Evolutionary conservation across 2,329 filamentous ascomycete species (phyloP), one percentile per base, ranked within the genome.

Genomic region (Ceratocystis colombiana): DNA sequence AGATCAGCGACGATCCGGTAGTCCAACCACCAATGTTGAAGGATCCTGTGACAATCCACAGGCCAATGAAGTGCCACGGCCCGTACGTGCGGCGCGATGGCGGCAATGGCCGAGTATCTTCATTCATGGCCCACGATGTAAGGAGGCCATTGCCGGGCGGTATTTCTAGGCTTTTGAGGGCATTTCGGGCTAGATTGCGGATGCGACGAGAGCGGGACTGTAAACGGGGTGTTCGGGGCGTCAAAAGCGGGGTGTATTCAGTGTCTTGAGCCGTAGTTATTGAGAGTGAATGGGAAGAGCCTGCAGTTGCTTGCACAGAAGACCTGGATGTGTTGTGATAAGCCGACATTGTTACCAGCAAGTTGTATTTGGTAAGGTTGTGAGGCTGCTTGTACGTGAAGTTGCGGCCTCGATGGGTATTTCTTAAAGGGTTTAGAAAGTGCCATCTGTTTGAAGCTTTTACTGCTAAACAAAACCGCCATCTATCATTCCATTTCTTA

Each of bases 1-100:
- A 72, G 74, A 77, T 78, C 63, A 78, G 75, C 48, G 73, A 71
- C 44, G 71, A 75, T 1, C 73, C 73, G 0, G 72, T 74, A 3
- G 72, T 72, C 73, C 73, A 74, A 22, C 73, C 73, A 37, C 73
- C 73, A 2, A 74, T 71, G 55, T 74, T 74, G 67, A 74, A 74
- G 1, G 73, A 74, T 4, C 73, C 73, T 0, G 73, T 74, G 33
- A 74, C 70, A 68, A 74, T 70, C 73, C 73, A 74, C 0, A 74
- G 70, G 10, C 71, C 71, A 17, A 74, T 70, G 65, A 74, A 74
- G 41, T 73, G 69, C 72, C 72, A 73, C 0, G 72, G 72, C 0
- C 73, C 73, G 66, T 74, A 74, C 1, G 72, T 73, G 12, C 73
- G 70, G 2, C 73, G 69, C 2, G 69, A 70, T 0, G 72, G 72